Evolutionary conservation across 768 basidiomycete genomes (phyloP).

Genomic region (Lactarius quietus): DNA sequence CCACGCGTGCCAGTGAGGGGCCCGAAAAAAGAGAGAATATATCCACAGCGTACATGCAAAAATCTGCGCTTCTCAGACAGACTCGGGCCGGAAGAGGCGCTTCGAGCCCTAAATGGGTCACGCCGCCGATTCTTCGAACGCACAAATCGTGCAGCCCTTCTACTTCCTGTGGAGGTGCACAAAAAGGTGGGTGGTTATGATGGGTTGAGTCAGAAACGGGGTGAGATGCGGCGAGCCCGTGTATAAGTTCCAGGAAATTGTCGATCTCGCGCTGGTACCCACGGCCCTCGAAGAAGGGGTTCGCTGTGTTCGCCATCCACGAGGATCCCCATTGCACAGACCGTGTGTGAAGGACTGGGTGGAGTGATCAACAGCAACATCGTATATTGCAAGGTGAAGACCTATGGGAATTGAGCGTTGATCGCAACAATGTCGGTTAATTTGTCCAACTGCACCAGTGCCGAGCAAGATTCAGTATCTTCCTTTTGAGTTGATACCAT

Average conservation of each 20-base stretch:
- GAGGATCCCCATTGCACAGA: conserved; percentile 90
- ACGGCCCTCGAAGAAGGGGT: conserved; percentile 88
- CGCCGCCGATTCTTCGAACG: conserved; percentile 95
- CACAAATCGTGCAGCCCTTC: conserved; percentile 94
- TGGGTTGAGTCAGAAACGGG: background rate
- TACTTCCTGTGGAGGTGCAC: conserved; percentile 61
- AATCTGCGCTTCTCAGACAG: conserved; percentile 79
- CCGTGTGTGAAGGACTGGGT: conserved; percentile 74
- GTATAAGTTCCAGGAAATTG: conserved; percentile 95
- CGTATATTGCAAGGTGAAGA: conserved; percentile 26
- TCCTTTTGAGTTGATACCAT: conserved; percentile 95
- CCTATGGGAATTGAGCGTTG: conserved; percentile 88
- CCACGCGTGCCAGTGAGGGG: conserved; percentile 56
- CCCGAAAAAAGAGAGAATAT: too few relatives aligned
- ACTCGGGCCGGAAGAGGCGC: conserved; percentile 95
- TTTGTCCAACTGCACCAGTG: conserved; percentile 98
- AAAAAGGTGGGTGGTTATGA: background rate
- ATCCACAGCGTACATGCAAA: too few relatives aligned
- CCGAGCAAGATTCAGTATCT: conserved; percentile 95
- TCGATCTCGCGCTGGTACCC: conserved; percentile 92
- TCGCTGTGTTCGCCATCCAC: conserved; percentile 99
- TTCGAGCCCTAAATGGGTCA: conserved; percentile 98
- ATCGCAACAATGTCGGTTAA: conserved; percentile 90
- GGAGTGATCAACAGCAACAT: background rate
- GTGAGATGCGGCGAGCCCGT: conserved; percentile 29